Percentiles rank a stretch among this genome's conserved stretches.
These are phyloP conservation scores for Crithidia expoeki DNA, from an alignment of 208 protist genomes.

Conservation along the genomic window DNA sequence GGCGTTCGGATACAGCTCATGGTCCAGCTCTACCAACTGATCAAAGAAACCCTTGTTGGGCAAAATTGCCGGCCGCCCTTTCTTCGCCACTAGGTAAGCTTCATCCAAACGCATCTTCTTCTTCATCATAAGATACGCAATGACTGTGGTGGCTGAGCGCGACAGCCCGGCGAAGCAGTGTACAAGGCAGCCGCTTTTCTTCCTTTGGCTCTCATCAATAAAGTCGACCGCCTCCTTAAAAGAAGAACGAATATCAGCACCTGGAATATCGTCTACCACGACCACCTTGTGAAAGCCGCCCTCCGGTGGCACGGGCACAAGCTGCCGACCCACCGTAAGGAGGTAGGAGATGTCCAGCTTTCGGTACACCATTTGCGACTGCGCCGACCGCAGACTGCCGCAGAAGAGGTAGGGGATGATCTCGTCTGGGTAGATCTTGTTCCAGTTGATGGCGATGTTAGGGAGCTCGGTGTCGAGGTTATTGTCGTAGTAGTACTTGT, in stretches of 20 bases:
- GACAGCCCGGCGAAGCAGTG: slow-evolving; percentile 93
- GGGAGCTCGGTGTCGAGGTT: slow-evolving; percentile 64
- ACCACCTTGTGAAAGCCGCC: slow-evolving; percentile 71
- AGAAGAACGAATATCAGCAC: slow-evolving; percentile 75
- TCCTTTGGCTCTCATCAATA: slow-evolving; percentile 74
- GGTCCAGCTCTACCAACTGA: slow-evolving; percentile 75
- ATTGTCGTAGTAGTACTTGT: slow-evolving; percentile 54
- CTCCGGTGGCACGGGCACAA: slow-evolving; percentile 72
- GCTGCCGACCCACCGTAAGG: slow-evolving; percentile 81
- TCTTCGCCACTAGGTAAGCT: slow-evolving; percentile 75
- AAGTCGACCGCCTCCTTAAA: slow-evolving; percentile 78
- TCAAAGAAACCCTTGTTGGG: slow-evolving; percentile 87
- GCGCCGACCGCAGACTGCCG: slow-evolving; percentile 82
- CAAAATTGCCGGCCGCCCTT: slow-evolving; percentile 76
- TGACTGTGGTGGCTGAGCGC: slow-evolving; percentile 87
- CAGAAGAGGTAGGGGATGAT: slow-evolving; percentile 85
- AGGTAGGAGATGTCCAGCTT: slow-evolving; percentile 82
- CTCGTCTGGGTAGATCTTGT: slow-evolving; percentile 91
- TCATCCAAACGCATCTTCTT: slow-evolving; percentile 88
- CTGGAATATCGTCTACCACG: slow-evolving; percentile 87
- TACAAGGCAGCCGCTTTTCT: slow-evolving; percentile 70
- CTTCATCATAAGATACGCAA: slow-evolving; percentile 89
- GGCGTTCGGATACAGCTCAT: slow-evolving; percentile 57
- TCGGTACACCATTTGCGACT: slow-evolving; percentile 87
- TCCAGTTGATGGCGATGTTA: slow-evolving; percentile 86